Evolutionary conservation across 2,329 filamentous ascomycete species (phyloP).

Genomic region (Paracoccidioides brasiliensis): DNA sequence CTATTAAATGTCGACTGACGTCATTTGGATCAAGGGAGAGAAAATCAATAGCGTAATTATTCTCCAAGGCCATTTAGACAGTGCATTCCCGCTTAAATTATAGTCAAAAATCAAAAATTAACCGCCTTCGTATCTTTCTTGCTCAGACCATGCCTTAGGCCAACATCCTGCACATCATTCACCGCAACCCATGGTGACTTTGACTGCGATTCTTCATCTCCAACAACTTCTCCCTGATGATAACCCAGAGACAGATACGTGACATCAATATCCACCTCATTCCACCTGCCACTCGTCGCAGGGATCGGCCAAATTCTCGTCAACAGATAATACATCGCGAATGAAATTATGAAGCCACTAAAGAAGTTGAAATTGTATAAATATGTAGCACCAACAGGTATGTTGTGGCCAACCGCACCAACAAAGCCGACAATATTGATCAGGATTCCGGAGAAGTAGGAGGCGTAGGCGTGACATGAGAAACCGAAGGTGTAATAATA

Average conservation of each 20-base stretch:
- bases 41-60: too few relatives aligned
- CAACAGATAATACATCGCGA: conserved; percentile 53
- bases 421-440: conserved; percentile 89
- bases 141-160: neutral
- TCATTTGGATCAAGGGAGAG: too few relatives aligned
- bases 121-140: neutral
- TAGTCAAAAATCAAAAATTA: neutral
- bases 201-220: conserved; percentile 14
- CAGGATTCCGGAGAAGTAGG: conserved; percentile 70
- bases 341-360: conserved; percentile 61
- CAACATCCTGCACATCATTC: neutral
- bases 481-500: conserved; percentile 66
- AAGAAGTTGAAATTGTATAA: conserved; percentile 91
- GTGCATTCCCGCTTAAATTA: neutral
- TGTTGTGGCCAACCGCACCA: conserved; percentile 57
- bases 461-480: conserved; percentile 70
- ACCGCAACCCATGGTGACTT: neutral
- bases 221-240: conserved; percentile 17
- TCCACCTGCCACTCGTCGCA: conserved; percentile 61
- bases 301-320: conserved; percentile 59
- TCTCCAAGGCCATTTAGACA: too few relatives aligned
- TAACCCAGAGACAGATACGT: conserved; percentile 21
- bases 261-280: conserved; percentile 48
- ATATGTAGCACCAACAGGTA: conserved; percentile 68
- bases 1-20: too few relatives aligned